Evolutionary conservation across 176 grass and related monocot species (phyloP), one percentile per base, ranked within the genome.

Genomic region (Dendrocalamus sinicus): DNA sequence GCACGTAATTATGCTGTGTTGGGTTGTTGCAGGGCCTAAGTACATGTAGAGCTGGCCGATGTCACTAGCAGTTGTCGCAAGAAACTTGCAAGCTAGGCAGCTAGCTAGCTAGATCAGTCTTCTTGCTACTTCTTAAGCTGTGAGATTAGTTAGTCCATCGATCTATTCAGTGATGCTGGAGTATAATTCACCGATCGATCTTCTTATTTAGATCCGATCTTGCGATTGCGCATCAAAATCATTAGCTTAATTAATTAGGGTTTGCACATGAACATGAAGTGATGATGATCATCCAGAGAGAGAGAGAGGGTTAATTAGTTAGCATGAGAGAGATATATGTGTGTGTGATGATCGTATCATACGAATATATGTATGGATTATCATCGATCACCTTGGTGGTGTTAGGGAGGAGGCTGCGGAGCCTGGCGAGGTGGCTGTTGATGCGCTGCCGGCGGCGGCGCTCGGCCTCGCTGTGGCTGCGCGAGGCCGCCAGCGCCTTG

Each of bases 381-480:
- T 50, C 8, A 20, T 8, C 47, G 89, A 60, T 84, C 76, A 94
- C 95, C 91, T 97, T 97, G 76, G 94, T 97, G 6, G 94, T 97
- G 80, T 92, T 97, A 13, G 94, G 94, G 11, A 97, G 88, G 80
- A 97, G 85, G 87, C 95, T 94, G 7, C 95, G 92, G 76, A 97
- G 78, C 77, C 60, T 89, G 2, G 92, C 88, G 54, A 97, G 92
- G 80, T 97, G 95, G 57, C 86, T 67, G 87, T 97, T 97, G 90
- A 97, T 97, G 30, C 95, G 92, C 87, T 94, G 90, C n/a, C 95
- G 92, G n/a, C 95, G 90, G 40, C 95, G 88, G 68, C 95, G 92
- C 90, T 97, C 95, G 62, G 95, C 95, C 88, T 97, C 95, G 83
- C 95, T 97, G 84, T 97, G 94, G 70, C 90, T 97, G 88, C 91